Conservation (phyloP, 129 eudicot genomes). For the Pseudognaphalium luteoalbum region DNA sequence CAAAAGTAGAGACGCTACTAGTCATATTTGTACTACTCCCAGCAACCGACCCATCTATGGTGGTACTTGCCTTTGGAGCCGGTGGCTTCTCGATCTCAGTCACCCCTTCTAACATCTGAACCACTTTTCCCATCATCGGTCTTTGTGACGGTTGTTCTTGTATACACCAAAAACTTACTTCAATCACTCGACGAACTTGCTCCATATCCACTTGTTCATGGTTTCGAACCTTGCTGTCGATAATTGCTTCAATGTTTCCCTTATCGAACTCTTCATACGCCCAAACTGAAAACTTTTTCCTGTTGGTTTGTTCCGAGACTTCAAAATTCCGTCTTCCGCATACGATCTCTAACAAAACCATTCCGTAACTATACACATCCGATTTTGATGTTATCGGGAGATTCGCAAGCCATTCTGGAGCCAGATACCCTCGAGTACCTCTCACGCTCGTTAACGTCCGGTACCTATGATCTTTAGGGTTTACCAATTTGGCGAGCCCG, state of each 20-base stretch:
- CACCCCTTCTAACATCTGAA: conserved; percentile 89
- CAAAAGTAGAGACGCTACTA: conserved; percentile 59
- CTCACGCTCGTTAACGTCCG: conserved; percentile 79
- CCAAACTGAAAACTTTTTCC: conserved; percentile 76
- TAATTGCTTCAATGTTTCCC: conserved; percentile 52
- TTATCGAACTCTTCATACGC: conserved; percentile 83
- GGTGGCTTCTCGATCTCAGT: conserved; percentile 70
- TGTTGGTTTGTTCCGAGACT: conserved; percentile 59
- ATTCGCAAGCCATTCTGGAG: conserved; percentile 95
- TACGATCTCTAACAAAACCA: conserved; percentile 91
- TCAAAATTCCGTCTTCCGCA: conserved; percentile 93
- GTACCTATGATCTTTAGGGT: conserved; percentile 76
- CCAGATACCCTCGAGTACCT: conserved; percentile 91
- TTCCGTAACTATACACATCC: conserved; percentile 79
- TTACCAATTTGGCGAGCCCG: conserved; percentile 76
- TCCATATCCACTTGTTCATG: conserved; percentile 56
- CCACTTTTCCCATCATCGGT: conserved; percentile 94
- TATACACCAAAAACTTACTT: conserved; percentile 90
- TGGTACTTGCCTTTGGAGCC: conserved; percentile 57
- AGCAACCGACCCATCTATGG: conserved; percentile 48
- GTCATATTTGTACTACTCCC: conserved; percentile 48
- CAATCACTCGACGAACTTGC: conserved; percentile 57
- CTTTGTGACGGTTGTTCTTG: conserved; percentile 88
- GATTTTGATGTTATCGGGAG: conserved; percentile 84
- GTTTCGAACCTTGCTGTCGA: conserved; percentile 49